phyloP scores from a whole-genome alignment of 1,139 yeast genomes.

The Geotrichum fermentans region DNA sequence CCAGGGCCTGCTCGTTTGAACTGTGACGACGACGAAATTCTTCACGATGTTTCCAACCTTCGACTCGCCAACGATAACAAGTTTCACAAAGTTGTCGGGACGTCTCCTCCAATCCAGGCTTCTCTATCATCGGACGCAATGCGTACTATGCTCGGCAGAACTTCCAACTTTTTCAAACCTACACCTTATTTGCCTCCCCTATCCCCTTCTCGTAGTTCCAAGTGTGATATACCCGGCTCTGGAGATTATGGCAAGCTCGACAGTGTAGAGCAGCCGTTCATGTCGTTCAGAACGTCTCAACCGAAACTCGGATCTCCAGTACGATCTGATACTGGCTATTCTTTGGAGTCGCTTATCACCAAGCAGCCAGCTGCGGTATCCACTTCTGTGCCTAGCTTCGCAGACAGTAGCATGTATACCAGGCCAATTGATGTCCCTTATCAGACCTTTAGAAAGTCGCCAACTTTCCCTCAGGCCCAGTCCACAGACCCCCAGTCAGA shows the following conservation, averaged over 20 bases:
- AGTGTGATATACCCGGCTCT: conserved; percentile 6
- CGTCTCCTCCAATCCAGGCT: conserved; percentile 16
- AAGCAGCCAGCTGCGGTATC: conserved; percentile 1
- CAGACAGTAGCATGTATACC: too few species aligned
- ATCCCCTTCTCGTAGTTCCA: conserved; percentile 7
- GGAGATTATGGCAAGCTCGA: conserved; percentile 1
- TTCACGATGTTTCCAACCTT: conserved; percentile 16
- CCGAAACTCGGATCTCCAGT: conserved; percentile 5
- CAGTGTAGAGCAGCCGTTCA: neutral
- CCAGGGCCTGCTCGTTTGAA: neutral
- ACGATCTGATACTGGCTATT: conserved; percentile 5
- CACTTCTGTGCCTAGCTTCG: conserved; percentile 2
- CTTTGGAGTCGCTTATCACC: conserved; percentile 6
- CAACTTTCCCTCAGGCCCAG: conserved; percentile 1
- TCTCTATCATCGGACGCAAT: neutral
- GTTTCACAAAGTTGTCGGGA: conserved; percentile 10
- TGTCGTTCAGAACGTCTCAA: neutral
- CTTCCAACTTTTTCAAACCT: neutral
- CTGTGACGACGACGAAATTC: conserved; percentile 13
- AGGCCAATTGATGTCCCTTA: too few species aligned
- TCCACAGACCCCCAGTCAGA: conserved; percentile 16
- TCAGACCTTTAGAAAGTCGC: too few species aligned
- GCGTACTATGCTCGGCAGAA: neutral
- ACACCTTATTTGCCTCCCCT: neutral
- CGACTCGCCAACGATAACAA: conserved; percentile 3